A percentile compares a stretch with the other conserved stretches of the same genome.
These are phyloP conservation scores for Noccaea caerulescens DNA, from an alignment of 345 rosid species.

Conservation along the genomic window DNA sequence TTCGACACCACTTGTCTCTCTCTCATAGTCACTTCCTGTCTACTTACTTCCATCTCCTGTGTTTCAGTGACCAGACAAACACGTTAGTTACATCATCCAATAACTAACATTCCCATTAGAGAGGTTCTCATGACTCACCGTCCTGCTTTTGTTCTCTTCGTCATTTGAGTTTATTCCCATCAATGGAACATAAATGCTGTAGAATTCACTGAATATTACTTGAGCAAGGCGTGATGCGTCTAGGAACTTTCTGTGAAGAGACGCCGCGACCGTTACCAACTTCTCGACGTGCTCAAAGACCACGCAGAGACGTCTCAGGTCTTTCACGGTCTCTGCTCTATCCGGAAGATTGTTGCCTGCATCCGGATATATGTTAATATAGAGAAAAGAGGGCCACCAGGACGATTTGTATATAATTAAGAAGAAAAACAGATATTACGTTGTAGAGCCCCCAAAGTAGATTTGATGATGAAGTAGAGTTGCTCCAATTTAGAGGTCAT, in stretches of 20 bases:
- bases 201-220: constrained; percentile 73
- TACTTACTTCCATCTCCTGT: constrained; percentile 65
- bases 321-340: constrained; percentile 58
- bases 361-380: constrained; percentile 29
- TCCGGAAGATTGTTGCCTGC: constrained; percentile 65
- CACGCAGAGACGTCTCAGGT: constrained; percentile 63
- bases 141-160: constrained; percentile 38
- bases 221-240: constrained; percentile 73
- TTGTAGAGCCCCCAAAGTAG: constrained; percentile 66
- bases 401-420: constrained; percentile 2
- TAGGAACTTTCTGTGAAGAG: constrained; percentile 82
- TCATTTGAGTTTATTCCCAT: constrained; percentile 63
- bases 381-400: constrained; percentile 4
- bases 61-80: constrained; percentile 20
- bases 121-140: constrained; percentile 31
- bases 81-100: constrained; percentile 4
- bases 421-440: constrained; percentile 46
- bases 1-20: constrained; percentile 71
- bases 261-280: constrained; percentile 74
- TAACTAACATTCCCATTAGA: neutral
- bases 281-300: constrained; percentile 84
- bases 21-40: constrained; percentile 54
- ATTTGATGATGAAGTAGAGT: constrained; percentile 66
- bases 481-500: constrained; percentile 75
- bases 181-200: constrained; percentile 55